These are phyloP conservation scores for Piromyces finnis DNA, from an alignment of 192 early-diverging fungal genomes.

Conservation along the genomic window DNA sequence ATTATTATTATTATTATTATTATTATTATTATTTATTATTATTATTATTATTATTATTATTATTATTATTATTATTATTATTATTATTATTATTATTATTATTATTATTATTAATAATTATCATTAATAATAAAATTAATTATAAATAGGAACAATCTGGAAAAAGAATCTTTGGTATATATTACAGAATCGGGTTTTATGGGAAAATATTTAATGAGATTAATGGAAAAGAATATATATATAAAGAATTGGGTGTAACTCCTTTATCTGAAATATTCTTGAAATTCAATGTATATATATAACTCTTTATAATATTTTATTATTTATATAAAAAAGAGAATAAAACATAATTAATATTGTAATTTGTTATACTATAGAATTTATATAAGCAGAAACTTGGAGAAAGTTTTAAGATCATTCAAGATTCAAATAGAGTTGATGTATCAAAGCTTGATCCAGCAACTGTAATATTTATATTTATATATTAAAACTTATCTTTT, in stretches of 20 bases:
- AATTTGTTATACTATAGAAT: background rate
- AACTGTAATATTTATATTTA: background rate
- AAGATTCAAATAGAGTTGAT: slow-evolving; percentile 1
- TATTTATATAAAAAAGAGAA: too few relatives aligned
- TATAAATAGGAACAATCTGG: background rate
- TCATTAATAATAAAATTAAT: too few relatives aligned
- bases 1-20: too few relatives aligned
- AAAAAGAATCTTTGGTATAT: background rate
- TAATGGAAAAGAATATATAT: background rate
- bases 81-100: too few relatives aligned
- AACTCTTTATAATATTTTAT: too few relatives aligned
- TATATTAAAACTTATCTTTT: too few relatives aligned
- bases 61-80: too few relatives aligned
- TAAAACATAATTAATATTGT: too few relatives aligned
- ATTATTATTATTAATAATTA: too few relatives aligned
- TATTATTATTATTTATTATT: too few relatives aligned
- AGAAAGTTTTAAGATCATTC: background rate
- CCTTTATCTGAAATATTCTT: background rate
- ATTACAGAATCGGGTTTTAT: slow-evolving; percentile 1
- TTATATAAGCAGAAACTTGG: background rate
- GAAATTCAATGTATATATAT: background rate
- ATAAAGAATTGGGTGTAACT: background rate
- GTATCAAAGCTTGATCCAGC: background rate
- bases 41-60: too few relatives aligned
- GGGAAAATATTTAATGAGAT: background rate